A percentile compares a stretch with the other conserved stretches of the same genome.
These are phyloP conservation scores for Lotus japonicus DNA, from an alignment of 306 rosid species.

Conservation along the genomic window DNA sequence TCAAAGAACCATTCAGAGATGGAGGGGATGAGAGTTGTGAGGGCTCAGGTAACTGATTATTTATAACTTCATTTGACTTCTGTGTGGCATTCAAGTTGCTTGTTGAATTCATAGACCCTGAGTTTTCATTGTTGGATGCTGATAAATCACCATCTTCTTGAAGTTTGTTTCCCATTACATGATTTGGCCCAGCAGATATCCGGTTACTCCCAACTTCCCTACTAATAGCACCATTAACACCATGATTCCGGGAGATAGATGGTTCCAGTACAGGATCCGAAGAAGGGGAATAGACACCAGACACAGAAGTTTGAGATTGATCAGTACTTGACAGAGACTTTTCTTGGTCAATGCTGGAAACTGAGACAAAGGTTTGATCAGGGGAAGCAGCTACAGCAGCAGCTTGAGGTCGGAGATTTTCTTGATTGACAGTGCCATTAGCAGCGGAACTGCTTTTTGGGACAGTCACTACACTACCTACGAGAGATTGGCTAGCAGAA, in stretches of 20 bases:
- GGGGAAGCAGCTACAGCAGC: slow-evolving; percentile 33
- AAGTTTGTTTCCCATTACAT: slow-evolving; percentile 27
- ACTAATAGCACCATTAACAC: slow-evolving; percentile 18
- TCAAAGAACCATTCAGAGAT: slow-evolving; percentile 28
- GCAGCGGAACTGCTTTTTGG: slow-evolving; percentile 27
- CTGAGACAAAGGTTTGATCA: slow-evolving; percentile 18
- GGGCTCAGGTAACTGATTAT: slow-evolving; percentile 15
- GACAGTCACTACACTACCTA: slow-evolving; percentile 12
- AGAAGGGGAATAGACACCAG: slow-evolving; percentile 32
- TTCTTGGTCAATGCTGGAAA: slow-evolving; percentile 25
- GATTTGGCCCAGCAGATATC: slow-evolving; percentile 32
- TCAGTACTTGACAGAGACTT: slow-evolving; percentile 31
- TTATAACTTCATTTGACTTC: slow-evolving; percentile 34
- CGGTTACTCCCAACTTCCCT: slow-evolving; percentile 31
- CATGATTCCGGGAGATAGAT: slow-evolving; percentile 20
- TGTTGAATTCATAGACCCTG: slow-evolving; percentile 18
- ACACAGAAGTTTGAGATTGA: slow-evolving; percentile 28
- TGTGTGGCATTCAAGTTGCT: slow-evolving; percentile 12
- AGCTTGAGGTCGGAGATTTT: slow-evolving; percentile 32
- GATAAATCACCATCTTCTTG: slow-evolving; percentile 25
- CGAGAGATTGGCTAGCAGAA: slow-evolving; percentile 26
- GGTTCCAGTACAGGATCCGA: slow-evolving; percentile 39
- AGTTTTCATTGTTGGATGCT: slow-evolving; percentile 33
- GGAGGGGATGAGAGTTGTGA: slow-evolving; percentile 21
- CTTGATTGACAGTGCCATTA: slow-evolving; percentile 26